Percentiles rank a stretch among this genome's conserved stretches.
phyloP scores from a whole-genome alignment of 306 rosid species.

The Cicer bijugum region DNA sequence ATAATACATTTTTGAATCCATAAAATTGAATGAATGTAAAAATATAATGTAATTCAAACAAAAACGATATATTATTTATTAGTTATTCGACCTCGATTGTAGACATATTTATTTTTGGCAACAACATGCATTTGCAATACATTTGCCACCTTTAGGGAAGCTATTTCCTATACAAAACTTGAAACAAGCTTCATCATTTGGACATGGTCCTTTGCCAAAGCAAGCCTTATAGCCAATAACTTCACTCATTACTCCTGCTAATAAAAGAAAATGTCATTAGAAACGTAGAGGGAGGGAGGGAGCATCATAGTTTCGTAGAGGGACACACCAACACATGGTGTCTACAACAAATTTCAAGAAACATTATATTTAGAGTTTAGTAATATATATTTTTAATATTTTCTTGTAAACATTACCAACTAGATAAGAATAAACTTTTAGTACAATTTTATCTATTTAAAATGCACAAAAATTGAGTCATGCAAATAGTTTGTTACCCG shows the following conservation, averaged over 20 bases:
- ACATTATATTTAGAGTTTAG: too few species aligned
- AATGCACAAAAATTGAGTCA: not conserved
- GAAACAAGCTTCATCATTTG: not conserved
- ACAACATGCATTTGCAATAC: not conserved
- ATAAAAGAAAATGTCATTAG: not conserved
- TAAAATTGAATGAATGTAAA: too few species aligned
- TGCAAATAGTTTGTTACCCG: not conserved
- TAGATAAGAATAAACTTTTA: not conserved
- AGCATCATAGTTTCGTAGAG: not conserved
- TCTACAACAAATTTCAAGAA: not conserved
- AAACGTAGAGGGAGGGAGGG: not conserved
- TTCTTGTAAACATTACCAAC: not conserved
- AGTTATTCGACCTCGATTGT: not conserved
- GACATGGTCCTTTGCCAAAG: not conserved
- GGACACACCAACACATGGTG: not conserved
- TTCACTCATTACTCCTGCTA: not conserved
- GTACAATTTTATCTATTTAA: not conserved
- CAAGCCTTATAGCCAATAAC: not conserved
- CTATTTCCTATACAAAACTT: not conserved
- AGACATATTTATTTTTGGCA: not conserved
- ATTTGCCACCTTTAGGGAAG: not conserved
- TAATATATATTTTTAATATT: too few species aligned
- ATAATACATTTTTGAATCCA: too few species aligned
- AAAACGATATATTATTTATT: not conserved
- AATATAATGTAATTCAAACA: too few species aligned